Conservation (phyloP, 1,284 basidiomycete species). For the Tetrapyrgos nigripes region DNA sequence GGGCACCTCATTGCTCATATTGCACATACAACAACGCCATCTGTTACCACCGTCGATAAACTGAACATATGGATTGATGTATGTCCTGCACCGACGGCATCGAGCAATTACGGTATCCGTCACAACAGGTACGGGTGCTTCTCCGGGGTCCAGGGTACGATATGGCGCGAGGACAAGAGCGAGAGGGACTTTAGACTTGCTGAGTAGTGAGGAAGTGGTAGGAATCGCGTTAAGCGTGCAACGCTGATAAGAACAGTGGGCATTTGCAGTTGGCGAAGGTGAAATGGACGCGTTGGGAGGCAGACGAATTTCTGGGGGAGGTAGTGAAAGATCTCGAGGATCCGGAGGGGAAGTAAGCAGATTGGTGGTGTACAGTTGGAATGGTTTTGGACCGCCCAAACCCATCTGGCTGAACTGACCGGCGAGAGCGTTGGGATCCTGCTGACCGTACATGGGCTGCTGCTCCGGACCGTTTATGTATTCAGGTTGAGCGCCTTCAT, state of each 20-base stretch:
- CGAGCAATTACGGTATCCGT: conserved; percentile 97
- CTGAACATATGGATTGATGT: conserved; percentile 99
- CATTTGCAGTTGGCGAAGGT: conserved; percentile 81
- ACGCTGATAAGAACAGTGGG: conserved; percentile 93
- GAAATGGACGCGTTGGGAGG: conserved; percentile 87
- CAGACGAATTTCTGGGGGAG: conserved; percentile 89
- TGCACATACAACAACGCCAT: conserved; percentile 99
- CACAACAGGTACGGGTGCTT: conserved; percentile 86
- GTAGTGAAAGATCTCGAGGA: conserved; percentile 80
- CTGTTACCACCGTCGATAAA: conserved; percentile 98
- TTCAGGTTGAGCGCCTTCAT: conserved; percentile 56
- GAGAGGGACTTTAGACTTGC: conserved; percentile 94
- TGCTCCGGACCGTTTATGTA: conserved; percentile 59
- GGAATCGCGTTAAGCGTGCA: conserved; percentile 93
- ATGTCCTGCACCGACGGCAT: conserved; percentile 95
- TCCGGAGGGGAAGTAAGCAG: conserved; percentile 91
- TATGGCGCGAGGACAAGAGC: conserved; percentile 94
- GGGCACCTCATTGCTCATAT: conserved; percentile 98
- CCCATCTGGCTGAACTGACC: conserved; percentile 92
- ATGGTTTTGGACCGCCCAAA: conserved; percentile 72
- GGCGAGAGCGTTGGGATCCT: conserved; percentile 69
- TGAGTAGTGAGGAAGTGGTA: conserved; percentile 89
- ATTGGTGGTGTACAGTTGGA: conserved; percentile 84
- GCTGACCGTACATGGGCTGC: conserved; percentile 59
- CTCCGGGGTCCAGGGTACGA: conserved; percentile 79